These are phyloP conservation scores for Chalciporus chontae DNA, from an alignment of 768 basidiomycete species.

Conservation along the genomic window DNA sequence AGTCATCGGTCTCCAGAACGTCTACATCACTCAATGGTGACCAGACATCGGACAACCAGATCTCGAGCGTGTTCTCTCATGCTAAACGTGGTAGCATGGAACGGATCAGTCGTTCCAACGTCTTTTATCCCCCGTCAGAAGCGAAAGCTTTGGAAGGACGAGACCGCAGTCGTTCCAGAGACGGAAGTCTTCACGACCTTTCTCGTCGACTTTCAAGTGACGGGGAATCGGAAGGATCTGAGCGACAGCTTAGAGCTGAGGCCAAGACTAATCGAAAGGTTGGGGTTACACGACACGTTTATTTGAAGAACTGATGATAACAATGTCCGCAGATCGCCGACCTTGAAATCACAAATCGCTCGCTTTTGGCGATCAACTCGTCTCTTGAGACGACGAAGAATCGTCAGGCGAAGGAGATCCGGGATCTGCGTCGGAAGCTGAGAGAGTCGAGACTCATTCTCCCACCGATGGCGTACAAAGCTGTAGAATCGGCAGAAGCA, in stretches of 20 bases:
- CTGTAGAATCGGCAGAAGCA: constrained; percentile 47
- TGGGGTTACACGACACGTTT: constrained; percentile 8
- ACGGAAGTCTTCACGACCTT: constrained; percentile 10
- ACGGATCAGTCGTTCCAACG: constrained; percentile 10
- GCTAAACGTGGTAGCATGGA: constrained; percentile 35
- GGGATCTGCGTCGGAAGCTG: constrained; percentile 76
- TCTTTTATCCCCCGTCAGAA: constrained; percentile 13
- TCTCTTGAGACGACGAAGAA: constrained; percentile 78
- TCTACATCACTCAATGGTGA: constrained; percentile 40
- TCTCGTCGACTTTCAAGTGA: constrained; percentile 31
- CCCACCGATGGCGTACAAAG: constrained; percentile 60
- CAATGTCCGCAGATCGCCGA: constrained; percentile 71
- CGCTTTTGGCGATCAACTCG: constrained; percentile 80
- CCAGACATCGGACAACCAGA: constrained; percentile 37
- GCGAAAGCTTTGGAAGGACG: constrained; percentile 10
- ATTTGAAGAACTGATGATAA: background rate
- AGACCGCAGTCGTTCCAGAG: constrained; percentile 22
- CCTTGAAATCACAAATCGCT: constrained; percentile 86
- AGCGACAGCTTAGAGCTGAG: constrained; percentile 59
- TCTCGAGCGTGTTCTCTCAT: constrained; percentile 42
- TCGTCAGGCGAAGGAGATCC: constrained; percentile 79
- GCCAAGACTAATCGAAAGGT: constrained; percentile 91
- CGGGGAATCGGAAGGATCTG: constrained; percentile 32
- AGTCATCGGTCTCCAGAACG: constrained; percentile 60
- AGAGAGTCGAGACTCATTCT: constrained; percentile 79